Conservation (phyloP, 1,284 basidiomycete species). For the Cutaneotrichosporon cutaneum region DNA sequence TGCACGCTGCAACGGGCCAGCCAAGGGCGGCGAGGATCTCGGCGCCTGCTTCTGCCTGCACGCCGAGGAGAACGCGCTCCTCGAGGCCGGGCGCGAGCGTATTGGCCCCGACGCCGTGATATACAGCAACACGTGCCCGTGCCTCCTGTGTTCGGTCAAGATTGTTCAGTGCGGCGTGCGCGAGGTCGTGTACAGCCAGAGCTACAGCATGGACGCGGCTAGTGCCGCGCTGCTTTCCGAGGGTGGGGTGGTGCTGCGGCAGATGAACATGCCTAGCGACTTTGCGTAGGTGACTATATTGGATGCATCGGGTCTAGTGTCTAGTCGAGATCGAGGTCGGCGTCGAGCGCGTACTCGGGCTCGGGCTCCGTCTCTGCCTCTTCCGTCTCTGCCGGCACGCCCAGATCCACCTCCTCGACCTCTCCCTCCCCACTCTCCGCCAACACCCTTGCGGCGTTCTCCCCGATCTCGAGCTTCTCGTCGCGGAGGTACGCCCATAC, state of each 20-base stretch:
- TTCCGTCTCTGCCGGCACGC: not conserved
- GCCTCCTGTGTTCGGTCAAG: constrained; percentile 91
- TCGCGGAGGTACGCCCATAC: constrained; percentile 39
- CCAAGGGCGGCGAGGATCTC: constrained; percentile 59
- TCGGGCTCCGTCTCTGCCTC: not conserved
- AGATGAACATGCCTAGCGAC: constrained; percentile 53
- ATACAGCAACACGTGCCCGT: constrained; percentile 90
- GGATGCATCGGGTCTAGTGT: not conserved
- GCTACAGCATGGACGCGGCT: constrained; percentile 91
- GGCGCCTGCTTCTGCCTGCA: constrained; percentile 92
- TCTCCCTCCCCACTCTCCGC: not conserved
- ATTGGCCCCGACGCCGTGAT: constrained; percentile 78
- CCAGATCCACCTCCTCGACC: not conserved
- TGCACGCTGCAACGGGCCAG: constrained; percentile 67
- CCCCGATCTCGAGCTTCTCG: constrained; percentile 24
- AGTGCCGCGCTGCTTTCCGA: constrained; percentile 72
- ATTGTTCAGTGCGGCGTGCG: constrained; percentile 87
- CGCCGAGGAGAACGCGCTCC: constrained; percentile 95
- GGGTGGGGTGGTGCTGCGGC: constrained; percentile 73
- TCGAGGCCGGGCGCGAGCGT: constrained; percentile 86
- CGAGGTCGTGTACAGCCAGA: constrained; percentile 92
- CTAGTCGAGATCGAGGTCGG: constrained; percentile 3
- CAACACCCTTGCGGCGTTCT: constrained; percentile 3
- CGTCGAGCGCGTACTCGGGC: constrained; percentile 2
- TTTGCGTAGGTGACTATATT: not conserved